Evolutionary conservation across 768 basidiomycete species (phyloP).

Genomic region (Rhodotorula paludigena): DNA sequence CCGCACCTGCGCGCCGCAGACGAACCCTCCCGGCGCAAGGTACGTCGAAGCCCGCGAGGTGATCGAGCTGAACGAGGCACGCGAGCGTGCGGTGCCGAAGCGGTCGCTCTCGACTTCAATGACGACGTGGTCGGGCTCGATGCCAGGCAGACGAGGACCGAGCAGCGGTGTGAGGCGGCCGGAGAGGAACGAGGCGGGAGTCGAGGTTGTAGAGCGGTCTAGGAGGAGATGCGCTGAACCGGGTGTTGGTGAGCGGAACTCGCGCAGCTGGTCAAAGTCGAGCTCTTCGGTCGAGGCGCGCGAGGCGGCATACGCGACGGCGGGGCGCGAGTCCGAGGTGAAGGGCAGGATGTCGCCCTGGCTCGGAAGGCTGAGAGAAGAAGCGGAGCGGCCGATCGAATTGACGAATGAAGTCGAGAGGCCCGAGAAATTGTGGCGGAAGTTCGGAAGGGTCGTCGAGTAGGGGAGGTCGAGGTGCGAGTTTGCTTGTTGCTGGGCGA

Average conservation of each 20-base stretch:
- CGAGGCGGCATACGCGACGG: neutral
- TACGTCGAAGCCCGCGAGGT: conserved; percentile 23
- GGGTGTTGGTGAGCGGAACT: conserved; percentile 31
- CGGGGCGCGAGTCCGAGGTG: neutral
- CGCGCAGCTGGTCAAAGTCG: neutral
- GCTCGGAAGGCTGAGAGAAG: neutral
- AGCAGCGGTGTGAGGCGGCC: neutral
- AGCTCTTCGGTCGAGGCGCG: conserved; percentile 6
- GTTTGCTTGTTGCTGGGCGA: conserved; percentile 6
- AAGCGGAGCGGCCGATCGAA: conserved; percentile 16
- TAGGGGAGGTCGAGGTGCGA: neutral
- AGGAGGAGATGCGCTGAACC: conserved; percentile 24
- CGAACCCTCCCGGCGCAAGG: conserved; percentile 13
- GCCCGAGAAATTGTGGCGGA: conserved; percentile 23
- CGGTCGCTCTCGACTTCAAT: neutral
- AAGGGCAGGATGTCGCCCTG: neutral
- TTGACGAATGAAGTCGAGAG: conserved; percentile 28
- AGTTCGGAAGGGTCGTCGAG: conserved; percentile 4
- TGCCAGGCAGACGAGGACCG: neutral
- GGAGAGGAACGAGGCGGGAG: neutral
- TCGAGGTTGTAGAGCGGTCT: neutral
- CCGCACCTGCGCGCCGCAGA: conserved; percentile 12
- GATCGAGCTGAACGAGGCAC: conserved; percentile 11
- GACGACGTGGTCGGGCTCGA: neutral
- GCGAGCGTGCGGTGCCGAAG: neutral